A percentile compares a stretch with the other conserved stretches of the same genome.
phyloP scores from a whole-genome alignment of 1,284 basidiomycete species.

The Lentinula novae-zelandiae region DNA sequence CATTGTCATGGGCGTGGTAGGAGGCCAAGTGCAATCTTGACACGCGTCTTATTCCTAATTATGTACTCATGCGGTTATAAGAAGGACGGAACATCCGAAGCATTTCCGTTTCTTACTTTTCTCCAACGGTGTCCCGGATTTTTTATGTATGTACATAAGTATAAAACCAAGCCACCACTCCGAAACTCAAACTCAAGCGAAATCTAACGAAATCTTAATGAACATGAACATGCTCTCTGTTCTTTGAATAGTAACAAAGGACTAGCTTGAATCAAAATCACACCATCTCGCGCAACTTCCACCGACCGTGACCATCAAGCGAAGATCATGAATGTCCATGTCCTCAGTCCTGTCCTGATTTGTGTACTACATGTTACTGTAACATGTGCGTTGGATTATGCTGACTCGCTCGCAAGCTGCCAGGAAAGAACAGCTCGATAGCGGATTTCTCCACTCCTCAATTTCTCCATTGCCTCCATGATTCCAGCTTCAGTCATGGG shows the following conservation, averaged over 20 bases:
- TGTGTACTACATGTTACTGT: neutral
- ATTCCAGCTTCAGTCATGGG: slow-evolving; percentile 26
- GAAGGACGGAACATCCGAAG: neutral
- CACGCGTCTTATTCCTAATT: neutral
- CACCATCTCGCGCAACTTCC: neutral
- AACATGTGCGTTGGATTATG: no score
- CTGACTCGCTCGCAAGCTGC: neutral
- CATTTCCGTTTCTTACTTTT: neutral
- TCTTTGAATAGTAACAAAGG: no score
- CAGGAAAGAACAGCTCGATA: slow-evolving; percentile 26
- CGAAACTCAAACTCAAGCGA: no score
- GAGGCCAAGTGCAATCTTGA: neutral
- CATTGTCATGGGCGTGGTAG: neutral
- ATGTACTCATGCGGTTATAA: neutral
- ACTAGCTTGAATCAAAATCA: neutral
- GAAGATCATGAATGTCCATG: neutral
- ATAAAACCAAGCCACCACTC: no score
- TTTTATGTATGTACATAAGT: no score
- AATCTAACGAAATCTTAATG: no score
- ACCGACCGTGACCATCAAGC: neutral
- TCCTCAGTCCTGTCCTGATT: no score
- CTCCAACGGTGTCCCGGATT: neutral
- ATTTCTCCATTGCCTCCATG: slow-evolving; percentile 24
- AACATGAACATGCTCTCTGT: no score
- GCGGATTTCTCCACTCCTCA: slow-evolving; percentile 24